Percentiles rank a stretch among this genome's conserved stretches.
Conservation (phyloP, 1,284 basidiomycete genomes). For the Leccinum huronense region DNA sequence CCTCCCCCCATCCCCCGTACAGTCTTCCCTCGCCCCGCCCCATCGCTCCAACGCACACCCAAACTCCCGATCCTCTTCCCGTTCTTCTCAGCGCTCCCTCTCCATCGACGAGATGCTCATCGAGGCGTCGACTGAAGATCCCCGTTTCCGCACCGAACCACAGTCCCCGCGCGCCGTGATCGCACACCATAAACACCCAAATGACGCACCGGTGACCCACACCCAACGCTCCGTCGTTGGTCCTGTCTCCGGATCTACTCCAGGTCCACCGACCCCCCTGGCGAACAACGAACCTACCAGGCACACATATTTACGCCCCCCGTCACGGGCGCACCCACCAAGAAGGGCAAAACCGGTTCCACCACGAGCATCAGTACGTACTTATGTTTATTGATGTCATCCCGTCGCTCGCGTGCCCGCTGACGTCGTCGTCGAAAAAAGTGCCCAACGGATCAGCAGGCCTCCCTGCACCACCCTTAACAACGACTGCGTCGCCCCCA, state of each 20-base stretch:
- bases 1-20: slow-evolving; percentile 20
- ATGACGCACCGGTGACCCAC: slow-evolving; percentile 18
- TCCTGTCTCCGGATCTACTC: slow-evolving; percentile 16
- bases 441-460: slow-evolving; percentile 28
- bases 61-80: slow-evolving; percentile 34
- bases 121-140: slow-evolving; percentile 46
- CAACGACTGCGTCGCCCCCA: slow-evolving; percentile 15
- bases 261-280: slow-evolving; percentile 38
- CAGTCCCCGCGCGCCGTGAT: slow-evolving; percentile 35
- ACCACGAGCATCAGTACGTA: slow-evolving; percentile 27
- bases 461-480: slow-evolving; percentile 23
- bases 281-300: slow-evolving; percentile 50
- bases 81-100: slow-evolving; percentile 37
- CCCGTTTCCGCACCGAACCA: slow-evolving; percentile 30
- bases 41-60: slow-evolving; percentile 20
- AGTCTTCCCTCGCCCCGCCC: slow-evolving; percentile 16
- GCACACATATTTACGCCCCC: slow-evolving; percentile 69
- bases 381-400: neutral
- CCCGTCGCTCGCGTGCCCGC: slow-evolving; percentile 13
- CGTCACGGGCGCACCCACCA: slow-evolving; percentile 64
- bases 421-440: slow-evolving; percentile 15
- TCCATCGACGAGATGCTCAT: slow-evolving; percentile 64
- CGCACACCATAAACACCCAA: slow-evolving; percentile 34
- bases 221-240: slow-evolving; percentile 24
- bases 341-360: slow-evolving; percentile 50